Conservation (phyloP, 2,329 filamentous ascomycete genomes). For the Colletotrichum sp. region DNA sequence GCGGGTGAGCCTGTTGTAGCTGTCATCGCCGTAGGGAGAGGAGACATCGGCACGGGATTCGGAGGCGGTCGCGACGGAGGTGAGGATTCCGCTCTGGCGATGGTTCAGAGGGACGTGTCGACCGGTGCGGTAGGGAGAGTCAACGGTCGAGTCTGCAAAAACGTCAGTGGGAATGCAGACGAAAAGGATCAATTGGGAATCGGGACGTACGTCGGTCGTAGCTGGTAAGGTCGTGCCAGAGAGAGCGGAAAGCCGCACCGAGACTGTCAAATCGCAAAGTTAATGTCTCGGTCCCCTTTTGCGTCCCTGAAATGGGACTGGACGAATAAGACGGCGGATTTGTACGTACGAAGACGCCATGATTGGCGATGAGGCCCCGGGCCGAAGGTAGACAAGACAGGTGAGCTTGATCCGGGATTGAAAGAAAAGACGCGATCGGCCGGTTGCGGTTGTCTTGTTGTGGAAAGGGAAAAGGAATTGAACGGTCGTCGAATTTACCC, state of each 20-base stretch:
- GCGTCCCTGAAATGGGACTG: conserved; percentile 7
- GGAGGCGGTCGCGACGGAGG: conserved; percentile 85
- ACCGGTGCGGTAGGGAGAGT: conserved; percentile 91
- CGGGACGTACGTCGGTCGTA: conserved; percentile 66
- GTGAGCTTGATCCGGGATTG: conserved; percentile 6
- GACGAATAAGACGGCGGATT: not conserved
- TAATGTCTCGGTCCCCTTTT: conserved; percentile 16
- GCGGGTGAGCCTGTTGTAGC: conserved; percentile 30
- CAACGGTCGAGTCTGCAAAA: conserved; percentile 80
- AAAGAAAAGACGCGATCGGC: conserved; percentile 1
- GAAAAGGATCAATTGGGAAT: not conserved
- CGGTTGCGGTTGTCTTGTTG: conserved; percentile 10
- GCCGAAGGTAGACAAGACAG: conserved; percentile 11
- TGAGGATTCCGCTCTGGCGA: conserved; percentile 80
- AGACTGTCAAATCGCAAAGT: conserved; percentile 50
- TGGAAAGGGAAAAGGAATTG: not conserved
- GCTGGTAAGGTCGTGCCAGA: conserved; percentile 92
- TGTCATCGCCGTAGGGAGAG: conserved; percentile 79
- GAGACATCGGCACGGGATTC: conserved; percentile 88
- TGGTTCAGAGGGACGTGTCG: conserved; percentile 84
- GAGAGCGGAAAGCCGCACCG: conserved; percentile 78
- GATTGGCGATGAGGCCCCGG: conserved; percentile 16
- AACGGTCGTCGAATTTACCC: conserved; percentile 10
- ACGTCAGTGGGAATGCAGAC: conserved; percentile 18
- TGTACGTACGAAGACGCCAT: conserved; percentile 24